These are phyloP conservation scores for Gloeopeniophorella convolvens DNA, from an alignment of 768 basidiomycete genomes.

Conservation along the genomic window DNA sequence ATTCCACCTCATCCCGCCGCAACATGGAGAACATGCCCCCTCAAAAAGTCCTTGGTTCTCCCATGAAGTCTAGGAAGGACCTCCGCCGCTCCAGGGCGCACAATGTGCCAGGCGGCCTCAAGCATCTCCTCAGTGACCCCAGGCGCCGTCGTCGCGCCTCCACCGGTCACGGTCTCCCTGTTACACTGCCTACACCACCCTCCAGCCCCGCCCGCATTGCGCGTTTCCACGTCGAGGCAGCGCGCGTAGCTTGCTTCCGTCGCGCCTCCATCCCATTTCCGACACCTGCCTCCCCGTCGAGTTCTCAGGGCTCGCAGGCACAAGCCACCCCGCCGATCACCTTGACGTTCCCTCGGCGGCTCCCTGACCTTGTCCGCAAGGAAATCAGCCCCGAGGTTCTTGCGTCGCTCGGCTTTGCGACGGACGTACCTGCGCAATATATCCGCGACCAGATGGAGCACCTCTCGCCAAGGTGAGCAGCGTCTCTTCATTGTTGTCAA, in stretches of 20 bases:
- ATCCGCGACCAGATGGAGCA: conserved; percentile 10
- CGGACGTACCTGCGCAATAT: conserved; percentile 9
- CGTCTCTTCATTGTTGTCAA: not conserved
- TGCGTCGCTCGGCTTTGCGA: conserved; percentile 1
- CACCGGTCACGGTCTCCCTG: not conserved
- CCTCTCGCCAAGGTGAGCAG: conserved; percentile 2
- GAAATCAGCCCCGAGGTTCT: conserved; percentile 9
- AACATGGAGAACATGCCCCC: not conserved
- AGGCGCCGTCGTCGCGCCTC: conserved; percentile 11
- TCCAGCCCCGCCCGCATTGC: not conserved
- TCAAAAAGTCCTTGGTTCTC: not conserved
- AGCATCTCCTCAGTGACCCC: conserved; percentile 9
- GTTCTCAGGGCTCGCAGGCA: not conserved
- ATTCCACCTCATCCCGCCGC: conserved; percentile 1
- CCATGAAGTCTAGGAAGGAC: not conserved
- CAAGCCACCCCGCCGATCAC: not conserved
- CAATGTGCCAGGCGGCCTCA: conserved; percentile 14
- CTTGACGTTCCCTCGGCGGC: conserved; percentile 3
- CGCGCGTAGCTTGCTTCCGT: not conserved
- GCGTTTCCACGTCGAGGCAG: not conserved
- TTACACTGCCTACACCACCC: not conserved
- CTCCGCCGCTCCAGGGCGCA: conserved; percentile 9
- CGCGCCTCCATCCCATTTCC: not conserved
- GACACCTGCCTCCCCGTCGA: too few relatives aligned
- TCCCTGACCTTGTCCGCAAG: conserved; percentile 6